These are phyloP conservation scores for Nannochloropsis oceanica DNA, from an alignment of 108 stramenopile genomes.

Conservation along the genomic window DNA sequence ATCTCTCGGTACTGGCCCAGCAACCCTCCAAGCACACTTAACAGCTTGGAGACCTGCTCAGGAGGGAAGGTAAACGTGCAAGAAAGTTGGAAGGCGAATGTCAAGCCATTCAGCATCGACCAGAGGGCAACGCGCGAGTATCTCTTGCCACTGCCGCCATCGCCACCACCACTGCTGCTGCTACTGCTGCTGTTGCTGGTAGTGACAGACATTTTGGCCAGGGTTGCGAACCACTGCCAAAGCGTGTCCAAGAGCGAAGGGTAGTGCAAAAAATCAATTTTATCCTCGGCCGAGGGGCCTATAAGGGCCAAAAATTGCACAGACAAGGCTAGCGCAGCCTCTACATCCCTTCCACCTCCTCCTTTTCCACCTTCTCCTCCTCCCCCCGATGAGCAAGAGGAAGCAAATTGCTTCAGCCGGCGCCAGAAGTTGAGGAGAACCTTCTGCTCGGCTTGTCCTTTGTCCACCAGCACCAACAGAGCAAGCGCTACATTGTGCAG, in stretches of 20 bases:
- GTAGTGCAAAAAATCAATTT: neutral
- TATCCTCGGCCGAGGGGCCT: neutral
- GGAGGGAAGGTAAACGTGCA: neutral
- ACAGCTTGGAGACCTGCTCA: neutral
- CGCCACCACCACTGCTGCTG: neutral
- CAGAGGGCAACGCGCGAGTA: neutral
- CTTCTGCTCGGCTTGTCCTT: neutral
- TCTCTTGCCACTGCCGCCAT: neutral
- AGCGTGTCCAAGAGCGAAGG: neutral
- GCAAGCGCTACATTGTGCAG: neutral
- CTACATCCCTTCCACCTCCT: neutral
- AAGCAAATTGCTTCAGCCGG: neutral
- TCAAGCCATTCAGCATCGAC: neutral
- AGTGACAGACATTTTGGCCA: neutral
- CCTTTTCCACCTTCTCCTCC: neutral
- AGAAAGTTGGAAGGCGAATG: neutral
- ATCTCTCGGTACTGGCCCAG: neutral
- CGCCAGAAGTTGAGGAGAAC: neutral
- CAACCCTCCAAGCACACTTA: neutral
- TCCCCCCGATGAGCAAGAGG: neutral
- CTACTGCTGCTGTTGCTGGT: neutral
- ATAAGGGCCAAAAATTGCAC: neutral
- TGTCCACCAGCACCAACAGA: neutral
- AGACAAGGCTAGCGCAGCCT: neutral
- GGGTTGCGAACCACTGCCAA: neutral